Evolutionary conservation across 257 asterid genomes (phyloP), one percentile per base, ranked within the genome.

Genomic region (Jasminum sambac): DNA sequence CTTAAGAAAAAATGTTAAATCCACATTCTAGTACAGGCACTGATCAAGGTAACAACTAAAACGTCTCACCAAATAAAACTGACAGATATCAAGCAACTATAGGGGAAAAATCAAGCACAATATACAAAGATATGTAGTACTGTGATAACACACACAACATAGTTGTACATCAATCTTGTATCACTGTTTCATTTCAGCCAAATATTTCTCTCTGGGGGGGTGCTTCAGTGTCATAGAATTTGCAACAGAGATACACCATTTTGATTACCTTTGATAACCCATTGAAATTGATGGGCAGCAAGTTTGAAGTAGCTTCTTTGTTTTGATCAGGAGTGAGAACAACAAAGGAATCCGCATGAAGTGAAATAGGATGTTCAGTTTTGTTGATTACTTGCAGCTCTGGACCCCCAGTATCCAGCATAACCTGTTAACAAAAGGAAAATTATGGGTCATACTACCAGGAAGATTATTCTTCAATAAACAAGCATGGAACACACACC

Each of bases 371-470:
- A 3, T 69, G 83, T 71, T 81, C 85, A 0, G 85, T 69, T 62
- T 80, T 84, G 87, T 85, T 87, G 57, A 87, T 88, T 19, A 89
- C 85, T 71, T 84, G 87, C 76, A 89, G 82, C 79, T 89, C 96
- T 5, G 96, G 96, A 68, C 96, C 96, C 58, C 66, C 82, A 4
- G 96, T 89, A 68, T 89, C 96, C 12, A 89, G 90, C 96, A 89
- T 89, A 64, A 89, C 87, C 96, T 89, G 78, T 62, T 59, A 64
- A 64, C 25, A 71, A 19, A 65, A 50, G 17, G 43, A 14, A 66
- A 24, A 26, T n/a, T 39, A 64, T 30, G 19, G 12, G 36, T 55
- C 61, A 55, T 6, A 65, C 12, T 38, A 8, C 34, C 23, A 17
- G n/a, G 7, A 61, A 46, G 44, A 10, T 3, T 30, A 42, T 21